phyloP scores from a whole-genome alignment of 352 stramenopile genomes.

The Phytophthora multivora region DNA sequence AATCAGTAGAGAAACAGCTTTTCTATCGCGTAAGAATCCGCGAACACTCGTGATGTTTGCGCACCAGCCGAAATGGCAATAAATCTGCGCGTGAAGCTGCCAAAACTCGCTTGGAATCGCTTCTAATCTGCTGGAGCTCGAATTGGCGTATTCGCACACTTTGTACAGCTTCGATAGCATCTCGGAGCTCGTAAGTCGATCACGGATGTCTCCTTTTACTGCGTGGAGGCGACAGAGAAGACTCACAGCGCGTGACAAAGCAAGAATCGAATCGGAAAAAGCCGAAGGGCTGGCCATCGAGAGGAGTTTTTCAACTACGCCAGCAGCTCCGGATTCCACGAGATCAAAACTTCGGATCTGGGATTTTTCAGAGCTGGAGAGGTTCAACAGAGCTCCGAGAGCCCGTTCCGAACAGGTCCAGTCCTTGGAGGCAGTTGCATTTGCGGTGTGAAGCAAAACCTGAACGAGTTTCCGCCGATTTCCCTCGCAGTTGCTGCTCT shows the following conservation, averaged over 20 bases:
- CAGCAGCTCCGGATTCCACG: conserved; percentile 24
- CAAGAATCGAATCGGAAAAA: conserved; percentile 30
- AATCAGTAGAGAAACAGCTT: conserved; percentile 40
- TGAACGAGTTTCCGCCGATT: conserved; percentile 29
- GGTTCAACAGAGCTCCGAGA: conserved; percentile 66
- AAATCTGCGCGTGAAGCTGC: conserved; percentile 72
- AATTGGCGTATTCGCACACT: conserved; percentile 33
- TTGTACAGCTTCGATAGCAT: conserved; percentile 39
- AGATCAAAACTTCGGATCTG: conserved; percentile 39
- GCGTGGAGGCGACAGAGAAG: conserved; percentile 69
- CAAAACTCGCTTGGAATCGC: conserved; percentile 38
- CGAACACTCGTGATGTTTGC: conserved; percentile 33
- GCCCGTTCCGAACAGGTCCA: conserved; percentile 42
- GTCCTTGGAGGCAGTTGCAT: background rate
- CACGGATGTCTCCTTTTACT: background rate
- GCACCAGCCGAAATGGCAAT: conserved; percentile 76
- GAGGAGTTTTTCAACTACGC: conserved; percentile 30
- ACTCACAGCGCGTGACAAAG: conserved; percentile 49
- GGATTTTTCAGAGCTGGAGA: conserved; percentile 52
- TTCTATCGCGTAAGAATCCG: conserved; percentile 43
- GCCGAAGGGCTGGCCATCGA: conserved; percentile 4
- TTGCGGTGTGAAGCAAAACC: conserved; percentile 18
- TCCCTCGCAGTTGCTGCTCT: conserved; percentile 15
- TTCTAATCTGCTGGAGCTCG: conserved; percentile 10
- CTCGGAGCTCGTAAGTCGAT: conserved; percentile 16